Conservation (phyloP, 2,329 filamentous ascomycete species). For the Pseudomassariella vexata region DNA sequence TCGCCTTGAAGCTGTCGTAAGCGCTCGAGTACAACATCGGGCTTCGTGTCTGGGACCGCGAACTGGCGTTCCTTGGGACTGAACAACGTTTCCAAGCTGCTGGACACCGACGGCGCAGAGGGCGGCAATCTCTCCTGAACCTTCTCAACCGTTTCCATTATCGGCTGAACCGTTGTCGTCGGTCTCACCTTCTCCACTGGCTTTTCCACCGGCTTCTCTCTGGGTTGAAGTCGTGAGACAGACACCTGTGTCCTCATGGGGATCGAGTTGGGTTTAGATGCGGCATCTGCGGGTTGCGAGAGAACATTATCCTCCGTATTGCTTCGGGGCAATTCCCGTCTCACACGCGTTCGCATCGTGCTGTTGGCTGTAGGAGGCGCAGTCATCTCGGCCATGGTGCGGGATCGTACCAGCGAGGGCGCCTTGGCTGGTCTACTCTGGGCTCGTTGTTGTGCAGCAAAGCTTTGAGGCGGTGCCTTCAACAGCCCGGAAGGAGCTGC, state of each 20-base stretch:
- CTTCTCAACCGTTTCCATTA: constrained; percentile 7
- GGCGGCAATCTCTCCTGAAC: constrained; percentile 7
- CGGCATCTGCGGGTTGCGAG: constrained; percentile 11
- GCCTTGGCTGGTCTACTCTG: constrained; percentile 40
- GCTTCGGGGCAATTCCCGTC: constrained; percentile 19
- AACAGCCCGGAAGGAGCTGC: constrained; percentile 37
- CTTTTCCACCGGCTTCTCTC: too few species aligned
- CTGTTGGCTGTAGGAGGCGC: constrained; percentile 19
- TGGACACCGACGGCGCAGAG: constrained; percentile 5
- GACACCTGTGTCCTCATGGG: constrained; percentile 12
- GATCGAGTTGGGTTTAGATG: constrained; percentile 9
- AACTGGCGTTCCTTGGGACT: constrained; percentile 46
- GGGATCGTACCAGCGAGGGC: constrained; percentile 19
- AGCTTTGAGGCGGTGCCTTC: constrained; percentile 55
- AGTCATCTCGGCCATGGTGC: constrained; percentile 25
- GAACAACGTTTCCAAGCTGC: constrained; percentile 40
- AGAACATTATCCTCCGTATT: constrained; percentile 17
- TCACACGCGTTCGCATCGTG: constrained; percentile 21
- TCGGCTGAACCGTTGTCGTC: constrained; percentile 1
- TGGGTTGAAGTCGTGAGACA: constrained; percentile 3
- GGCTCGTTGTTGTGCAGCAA: constrained; percentile 59
- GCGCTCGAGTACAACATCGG: constrained; percentile 51
- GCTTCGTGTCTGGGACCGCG: constrained; percentile 45
- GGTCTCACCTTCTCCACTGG: too few species aligned
- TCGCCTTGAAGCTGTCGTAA: constrained; percentile 53